Conservation (phyloP, 2,329 filamentous ascomycete genomes). For the Phialocephala subalpina region DNA sequence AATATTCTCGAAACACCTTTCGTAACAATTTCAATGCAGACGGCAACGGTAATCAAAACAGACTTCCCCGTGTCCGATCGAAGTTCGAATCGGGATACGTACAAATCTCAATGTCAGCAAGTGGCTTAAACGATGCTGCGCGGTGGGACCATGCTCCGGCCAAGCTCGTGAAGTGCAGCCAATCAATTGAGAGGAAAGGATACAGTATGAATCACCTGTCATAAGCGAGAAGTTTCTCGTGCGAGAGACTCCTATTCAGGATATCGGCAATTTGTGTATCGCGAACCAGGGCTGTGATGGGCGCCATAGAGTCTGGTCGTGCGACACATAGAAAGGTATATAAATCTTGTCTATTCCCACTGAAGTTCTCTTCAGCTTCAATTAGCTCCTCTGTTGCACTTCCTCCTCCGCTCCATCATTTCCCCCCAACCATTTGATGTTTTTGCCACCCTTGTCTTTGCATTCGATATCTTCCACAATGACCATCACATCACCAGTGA, state of each 20-base stretch:
- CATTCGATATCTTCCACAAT: constrained; percentile 4
- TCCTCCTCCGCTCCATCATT: too few relatives aligned
- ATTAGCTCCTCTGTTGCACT: background rate
- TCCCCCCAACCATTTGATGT: background rate
- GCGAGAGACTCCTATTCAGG: constrained; percentile 3
- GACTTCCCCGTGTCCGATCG: too few relatives aligned
- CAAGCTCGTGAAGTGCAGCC: background rate
- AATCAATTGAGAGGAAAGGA: background rate
- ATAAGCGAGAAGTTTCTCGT: constrained; percentile 2
- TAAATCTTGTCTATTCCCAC: background rate
- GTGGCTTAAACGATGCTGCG: too few relatives aligned
- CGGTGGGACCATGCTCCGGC: background rate
- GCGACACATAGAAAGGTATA: background rate
- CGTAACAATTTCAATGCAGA: too few relatives aligned
- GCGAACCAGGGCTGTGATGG: background rate
- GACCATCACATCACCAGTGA: constrained; percentile 10
- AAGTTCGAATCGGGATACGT: too few relatives aligned
- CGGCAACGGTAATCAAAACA: too few relatives aligned
- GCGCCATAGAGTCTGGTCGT: background rate
- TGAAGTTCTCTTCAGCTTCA: background rate
- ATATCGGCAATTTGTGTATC: background rate
- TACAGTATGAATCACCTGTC: background rate
- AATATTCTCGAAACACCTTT: too few relatives aligned
- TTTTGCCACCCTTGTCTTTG: background rate
- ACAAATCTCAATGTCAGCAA: too few relatives aligned